Base-by-base conservation (phyloP, 495 filamentous ascomycete species). In the Podospora australis region DNA sequence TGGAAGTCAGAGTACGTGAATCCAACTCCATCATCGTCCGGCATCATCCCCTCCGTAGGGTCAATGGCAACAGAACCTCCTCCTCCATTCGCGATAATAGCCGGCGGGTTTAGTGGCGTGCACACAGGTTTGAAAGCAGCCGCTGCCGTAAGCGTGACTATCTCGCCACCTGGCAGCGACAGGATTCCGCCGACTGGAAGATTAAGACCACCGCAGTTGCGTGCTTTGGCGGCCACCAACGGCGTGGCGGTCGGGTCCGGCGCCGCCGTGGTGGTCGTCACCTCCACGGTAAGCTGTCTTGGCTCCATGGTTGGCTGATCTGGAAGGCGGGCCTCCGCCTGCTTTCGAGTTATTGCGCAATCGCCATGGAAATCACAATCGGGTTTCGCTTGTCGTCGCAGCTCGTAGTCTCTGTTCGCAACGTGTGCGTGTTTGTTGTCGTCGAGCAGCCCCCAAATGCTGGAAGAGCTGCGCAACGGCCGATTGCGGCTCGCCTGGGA, bases 121-220 rank as follows among this genome's bases (percentile, higher is more conserved):
- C 84, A 88, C 14, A 74, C 56, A 4, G 83, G 84, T 44, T 78
- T 77, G 54, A 76, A 87, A 20, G 82, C 65, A 32, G 78, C 82
- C 53, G 80, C 78, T 46, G 71, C 70, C 19, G 71, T 75, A 48
- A 90, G 72, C 5, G 80, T 84, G 26, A 87, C 62, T 32, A 75
- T 56, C 16, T 73, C 74, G 36, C 76, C 69, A 44, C 75, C 74
- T 44, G 76, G 74, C 39, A 89, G 57, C 46, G 74, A 74, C 10
- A 88, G 57, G 28, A 81, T 59, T 10, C 83, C 84, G 66, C 73
- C 74, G 26, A 69, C 66, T 6, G 83, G 81, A 13, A 90, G 72
- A 19, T 78, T 71, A 59, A 83, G 4, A 26, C 45, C 46, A 50
- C 52, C 17, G 53, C 62, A 64, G 58, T 42, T 41, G 50, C 62